Evolutionary conservation across 352 stramenopile species (phyloP), one percentile per base, ranked within the genome.

Genomic region (Phytopythium oedochilum): DNA sequence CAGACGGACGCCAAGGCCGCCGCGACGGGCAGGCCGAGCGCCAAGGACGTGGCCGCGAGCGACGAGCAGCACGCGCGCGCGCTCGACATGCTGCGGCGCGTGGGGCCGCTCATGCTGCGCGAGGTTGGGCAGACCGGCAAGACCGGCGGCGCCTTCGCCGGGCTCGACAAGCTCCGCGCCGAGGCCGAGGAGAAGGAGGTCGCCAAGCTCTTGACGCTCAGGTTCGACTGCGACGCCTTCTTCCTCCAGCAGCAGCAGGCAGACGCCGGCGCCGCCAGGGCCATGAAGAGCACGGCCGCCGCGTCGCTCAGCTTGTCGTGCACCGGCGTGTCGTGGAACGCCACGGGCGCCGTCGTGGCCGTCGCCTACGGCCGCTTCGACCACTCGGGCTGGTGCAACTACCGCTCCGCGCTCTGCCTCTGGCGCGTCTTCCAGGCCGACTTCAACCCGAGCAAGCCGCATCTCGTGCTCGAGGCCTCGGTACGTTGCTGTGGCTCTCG

Each of bases 361-460:
- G 79, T 89, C 23, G 68, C 84, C 31, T 96, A 94, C 48, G 88
- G 88, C 25, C 73, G 86, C 26, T 89, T 92, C 23, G 84, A 96
- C 54, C 78, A 95, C 60, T 79, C 73, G 2, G 87, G 87, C 0
- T 96, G 87, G 87, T 96, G 87, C 68, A 83, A 96, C 56, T 92
- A 89, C 38, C 84, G 83, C 38, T 92, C 84, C 8, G 84, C 86
- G 35, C 63, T 96, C 28, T 94, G 83, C 53, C 67, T 89, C 53
- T 96, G 87, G 87, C 89, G 81, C 42, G 75, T 96, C 29, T 96
- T 96, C 49, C 79, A 88, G 54, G 63, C 70, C 14, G 83, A 93
- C 35, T 83, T 93, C 22, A 88, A 88, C 36, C 50, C 75, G 1
- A 43, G 53, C 34, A 87, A 87, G 57, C 78, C 83, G 1, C 78